phyloP scores from a whole-genome alignment of 768 basidiomycete species.

The Scleroderma citrinum region DNA sequence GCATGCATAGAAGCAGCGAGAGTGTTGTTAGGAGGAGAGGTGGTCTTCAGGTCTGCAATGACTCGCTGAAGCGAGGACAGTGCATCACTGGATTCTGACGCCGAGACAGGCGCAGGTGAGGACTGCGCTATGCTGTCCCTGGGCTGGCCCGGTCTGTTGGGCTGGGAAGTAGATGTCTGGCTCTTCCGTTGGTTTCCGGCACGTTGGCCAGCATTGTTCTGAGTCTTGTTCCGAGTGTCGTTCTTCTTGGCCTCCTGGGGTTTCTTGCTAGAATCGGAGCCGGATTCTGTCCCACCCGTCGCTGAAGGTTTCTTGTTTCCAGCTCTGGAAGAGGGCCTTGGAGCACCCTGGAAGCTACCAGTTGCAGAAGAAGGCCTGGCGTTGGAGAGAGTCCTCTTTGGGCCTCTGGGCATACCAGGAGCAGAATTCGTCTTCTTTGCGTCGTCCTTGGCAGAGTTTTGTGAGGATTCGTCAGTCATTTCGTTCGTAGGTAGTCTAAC shows the following conservation, averaged over 20 bases:
- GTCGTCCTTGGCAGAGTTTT: constrained; percentile 55
- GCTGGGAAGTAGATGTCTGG: constrained; percentile 54
- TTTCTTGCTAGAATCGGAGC: constrained; percentile 68
- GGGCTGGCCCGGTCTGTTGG: constrained; percentile 43
- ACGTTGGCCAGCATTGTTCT: constrained; percentile 40
- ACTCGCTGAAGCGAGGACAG: constrained; percentile 86
- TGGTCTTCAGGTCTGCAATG: constrained; percentile 89
- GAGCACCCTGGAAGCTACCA: constrained; percentile 39
- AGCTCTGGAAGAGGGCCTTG: constrained; percentile 58
- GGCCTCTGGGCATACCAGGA: constrained; percentile 46
- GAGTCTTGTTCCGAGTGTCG: constrained; percentile 49
- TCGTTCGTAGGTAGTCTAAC: constrained; percentile 61
- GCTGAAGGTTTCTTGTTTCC: constrained; percentile 56
- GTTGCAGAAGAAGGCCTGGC: constrained; percentile 36
- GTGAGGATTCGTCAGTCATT: constrained; percentile 77
- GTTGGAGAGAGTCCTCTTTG: constrained; percentile 51
- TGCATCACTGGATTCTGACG: constrained; percentile 68
- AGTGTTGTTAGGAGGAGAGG: constrained; percentile 53
- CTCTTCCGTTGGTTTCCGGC: constrained; percentile 49
- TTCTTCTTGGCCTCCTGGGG: constrained; percentile 50
- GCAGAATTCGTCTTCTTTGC: constrained; percentile 47
- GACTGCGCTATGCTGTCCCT: constrained; percentile 42
- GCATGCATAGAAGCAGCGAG: constrained; percentile 41
- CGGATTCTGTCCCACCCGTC: constrained; percentile 50
- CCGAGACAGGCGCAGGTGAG: constrained; percentile 44